phyloP scores from a whole-genome alignment of 75 land plant genomes.

The Gnetum montanum region DNA sequence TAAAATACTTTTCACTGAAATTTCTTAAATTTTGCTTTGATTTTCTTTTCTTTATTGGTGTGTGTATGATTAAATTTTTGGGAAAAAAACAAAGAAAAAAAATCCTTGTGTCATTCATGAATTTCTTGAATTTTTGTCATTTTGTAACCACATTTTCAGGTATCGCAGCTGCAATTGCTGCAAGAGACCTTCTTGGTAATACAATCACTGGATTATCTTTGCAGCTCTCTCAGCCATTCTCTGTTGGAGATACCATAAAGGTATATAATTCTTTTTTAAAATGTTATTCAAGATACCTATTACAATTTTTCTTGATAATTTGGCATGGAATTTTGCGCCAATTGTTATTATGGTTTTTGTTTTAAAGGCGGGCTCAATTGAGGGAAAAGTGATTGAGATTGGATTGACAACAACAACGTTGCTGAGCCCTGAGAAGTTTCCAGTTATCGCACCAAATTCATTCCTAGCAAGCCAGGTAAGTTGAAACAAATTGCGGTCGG shows the following conservation, averaged over 20 bases:
- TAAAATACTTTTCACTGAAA: too few relatives aligned
- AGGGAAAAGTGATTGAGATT: slow-evolving; percentile 85
- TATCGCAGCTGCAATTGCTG: slow-evolving; percentile 94
- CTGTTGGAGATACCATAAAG: slow-evolving; percentile 77
- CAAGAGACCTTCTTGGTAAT: slow-evolving; percentile 87
- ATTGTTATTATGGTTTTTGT: too few relatives aligned
- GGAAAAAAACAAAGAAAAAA: too few relatives aligned
- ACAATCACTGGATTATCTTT: slow-evolving; percentile 67
- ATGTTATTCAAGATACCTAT: background rate
- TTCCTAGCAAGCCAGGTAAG: slow-evolving; percentile 83
- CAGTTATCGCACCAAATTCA: slow-evolving; percentile 83
- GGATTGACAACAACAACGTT: slow-evolving; percentile 75
- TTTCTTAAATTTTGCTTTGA: too few relatives aligned
- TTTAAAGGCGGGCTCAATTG: slow-evolving; percentile 78
- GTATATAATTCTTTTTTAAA: slow-evolving; percentile 21
- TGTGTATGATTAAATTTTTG: too few relatives aligned
- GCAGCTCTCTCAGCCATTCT: slow-evolving; percentile 75
- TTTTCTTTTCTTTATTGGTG: too few relatives aligned
- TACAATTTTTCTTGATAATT: background rate
- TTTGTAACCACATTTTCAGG: slow-evolving; percentile 31
- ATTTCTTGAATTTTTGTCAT: too few relatives aligned
- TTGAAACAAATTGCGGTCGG: background rate
- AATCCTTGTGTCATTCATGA: too few relatives aligned
- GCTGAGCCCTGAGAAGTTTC: slow-evolving; percentile 75
- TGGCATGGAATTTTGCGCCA: background rate